A percentile compares a stretch with the other conserved stretches of the same genome.
Evolutionary conservation across 1,139 yeast species (phyloP).

Genomic region (Arxiozyma slooffiae): DNA sequence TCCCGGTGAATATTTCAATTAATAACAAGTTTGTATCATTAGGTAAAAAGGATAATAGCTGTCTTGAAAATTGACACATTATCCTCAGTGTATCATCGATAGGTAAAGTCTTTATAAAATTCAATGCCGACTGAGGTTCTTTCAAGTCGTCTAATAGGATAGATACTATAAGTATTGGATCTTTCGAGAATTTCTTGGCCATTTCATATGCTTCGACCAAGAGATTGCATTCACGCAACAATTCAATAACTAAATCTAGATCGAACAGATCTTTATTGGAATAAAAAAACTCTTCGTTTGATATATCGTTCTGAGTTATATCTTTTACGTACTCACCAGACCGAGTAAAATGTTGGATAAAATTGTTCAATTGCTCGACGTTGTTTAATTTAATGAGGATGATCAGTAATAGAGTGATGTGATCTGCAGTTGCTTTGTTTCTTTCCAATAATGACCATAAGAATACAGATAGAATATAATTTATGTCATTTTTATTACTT

Average conservation of each 20-base stretch:
- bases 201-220: slow-evolving; percentile 58
- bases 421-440: slow-evolving; percentile 57
- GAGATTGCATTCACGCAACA: slow-evolving; percentile 73
- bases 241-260: slow-evolving; percentile 55
- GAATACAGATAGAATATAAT: slow-evolving; percentile 48
- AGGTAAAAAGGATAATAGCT: slow-evolving; percentile 58
- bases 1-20: slow-evolving; percentile 84
- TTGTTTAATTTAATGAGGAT: slow-evolving; percentile 73
- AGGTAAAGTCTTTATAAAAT: slow-evolving; percentile 57
- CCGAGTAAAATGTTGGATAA: slow-evolving; percentile 41
- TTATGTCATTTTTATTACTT: slow-evolving; percentile 33
- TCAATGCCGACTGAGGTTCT: slow-evolving; percentile 53
- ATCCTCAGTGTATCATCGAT: slow-evolving; percentile 74
- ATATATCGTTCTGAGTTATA: slow-evolving; percentile 24
- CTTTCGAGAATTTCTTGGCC: slow-evolving; percentile 56
- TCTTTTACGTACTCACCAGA: slow-evolving; percentile 34
- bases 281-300: slow-evolving; percentile 28
- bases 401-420: slow-evolving; percentile 69
- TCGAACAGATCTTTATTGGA: slow-evolving; percentile 40
- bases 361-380: slow-evolving; percentile 46
- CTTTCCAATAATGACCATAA: slow-evolving; percentile 49
- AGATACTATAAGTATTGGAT: slow-evolving; percentile 67
- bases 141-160: slow-evolving; percentile 61
- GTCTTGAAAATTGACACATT: slow-evolving; percentile 55
- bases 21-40: slow-evolving; percentile 72